These are phyloP conservation scores for Curvularia verruculosa DNA, from an alignment of 2,329 filamentous ascomycete genomes.

Conservation along the genomic window DNA sequence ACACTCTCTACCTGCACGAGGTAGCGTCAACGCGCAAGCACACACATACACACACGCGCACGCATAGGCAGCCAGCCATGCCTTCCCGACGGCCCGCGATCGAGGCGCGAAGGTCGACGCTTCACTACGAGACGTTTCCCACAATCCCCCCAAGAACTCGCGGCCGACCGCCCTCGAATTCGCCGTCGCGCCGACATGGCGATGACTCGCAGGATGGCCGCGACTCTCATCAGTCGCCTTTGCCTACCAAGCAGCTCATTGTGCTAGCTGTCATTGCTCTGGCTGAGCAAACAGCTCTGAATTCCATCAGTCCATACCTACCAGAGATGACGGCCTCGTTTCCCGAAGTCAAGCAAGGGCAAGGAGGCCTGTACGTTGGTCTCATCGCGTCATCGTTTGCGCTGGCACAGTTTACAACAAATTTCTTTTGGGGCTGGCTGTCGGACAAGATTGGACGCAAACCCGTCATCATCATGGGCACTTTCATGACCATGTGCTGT, in stretches of 20 bases:
- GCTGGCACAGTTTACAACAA: slow-evolving; percentile 87
- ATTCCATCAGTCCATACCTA: slow-evolving; percentile 94
- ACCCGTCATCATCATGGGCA: slow-evolving; percentile 81
- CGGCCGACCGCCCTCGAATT: slow-evolving; percentile 56
- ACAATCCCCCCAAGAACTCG: slow-evolving; percentile 73
- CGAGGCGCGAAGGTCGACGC: slow-evolving; percentile 56
- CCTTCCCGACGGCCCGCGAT: slow-evolving; percentile 43
- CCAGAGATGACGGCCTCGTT: slow-evolving; percentile 90
- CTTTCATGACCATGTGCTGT: slow-evolving; percentile 78
- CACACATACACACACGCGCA: not conserved
- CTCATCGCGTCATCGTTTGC: slow-evolving; percentile 90
- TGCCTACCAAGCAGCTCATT: slow-evolving; percentile 82
- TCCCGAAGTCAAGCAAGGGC: slow-evolving; percentile 72
- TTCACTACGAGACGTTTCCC: slow-evolving; percentile 83
- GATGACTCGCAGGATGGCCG: slow-evolving; percentile 45
- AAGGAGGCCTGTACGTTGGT: slow-evolving; percentile 88
- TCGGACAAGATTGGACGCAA: slow-evolving; percentile 81
- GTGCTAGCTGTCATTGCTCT: slow-evolving; percentile 88
- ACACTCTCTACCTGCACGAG: slow-evolving; percentile 26
- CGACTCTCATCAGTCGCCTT: slow-evolving; percentile 66
- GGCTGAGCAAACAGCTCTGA: slow-evolving; percentile 93
- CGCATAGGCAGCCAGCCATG: slow-evolving; percentile 26
- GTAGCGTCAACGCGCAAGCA: slow-evolving; percentile 18
- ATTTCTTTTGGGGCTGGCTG: slow-evolving; percentile 88
- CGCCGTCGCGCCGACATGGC: slow-evolving; percentile 34